These are phyloP conservation scores for Amanita polypyramis DNA, from an alignment of 768 basidiomycete species.

Conservation along the genomic window DNA sequence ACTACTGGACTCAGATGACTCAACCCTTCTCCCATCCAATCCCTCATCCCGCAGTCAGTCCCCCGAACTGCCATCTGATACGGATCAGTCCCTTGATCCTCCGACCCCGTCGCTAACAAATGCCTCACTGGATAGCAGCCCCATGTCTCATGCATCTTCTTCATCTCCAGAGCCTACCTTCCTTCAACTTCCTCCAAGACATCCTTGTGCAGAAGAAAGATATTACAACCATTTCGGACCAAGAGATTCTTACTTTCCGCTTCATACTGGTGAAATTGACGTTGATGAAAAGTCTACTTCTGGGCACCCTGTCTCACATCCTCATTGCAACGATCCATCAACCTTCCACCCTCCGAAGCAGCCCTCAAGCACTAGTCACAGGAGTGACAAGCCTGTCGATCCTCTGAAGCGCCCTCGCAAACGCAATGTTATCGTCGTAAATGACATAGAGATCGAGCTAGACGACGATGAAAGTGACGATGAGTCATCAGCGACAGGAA, in stretches of 20 bases:
- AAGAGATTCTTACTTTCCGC: constrained; percentile 5
- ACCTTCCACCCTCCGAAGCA: neutral
- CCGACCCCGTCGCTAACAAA: constrained; percentile 27
- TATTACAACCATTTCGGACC: constrained; percentile 4
- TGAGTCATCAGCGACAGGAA: neutral
- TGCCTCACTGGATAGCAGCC: constrained; percentile 27
- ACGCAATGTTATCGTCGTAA: constrained; percentile 27
- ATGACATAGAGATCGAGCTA: constrained; percentile 29
- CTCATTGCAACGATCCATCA: constrained; percentile 3
- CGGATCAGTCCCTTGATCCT: constrained; percentile 21
- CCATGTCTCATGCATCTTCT: constrained; percentile 24
- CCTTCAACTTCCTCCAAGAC: constrained; percentile 18
- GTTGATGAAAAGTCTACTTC: neutral
- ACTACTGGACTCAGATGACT: constrained; percentile 20
- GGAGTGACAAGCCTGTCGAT: constrained; percentile 1
- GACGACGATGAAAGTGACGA: constrained; percentile 12
- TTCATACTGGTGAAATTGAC: neutral
- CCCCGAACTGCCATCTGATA: constrained; percentile 16
- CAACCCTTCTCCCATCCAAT: constrained; percentile 13
- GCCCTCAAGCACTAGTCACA: neutral
- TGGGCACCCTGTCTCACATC: neutral
- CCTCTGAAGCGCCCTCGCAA: constrained; percentile 12
- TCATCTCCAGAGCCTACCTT: constrained; percentile 21
- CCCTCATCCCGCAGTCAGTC: constrained; percentile 13
- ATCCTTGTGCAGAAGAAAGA: neutral